phyloP scores from a whole-genome alignment of 371 early-diverging fungal species.

The Actinomucor elegans region DNA sequence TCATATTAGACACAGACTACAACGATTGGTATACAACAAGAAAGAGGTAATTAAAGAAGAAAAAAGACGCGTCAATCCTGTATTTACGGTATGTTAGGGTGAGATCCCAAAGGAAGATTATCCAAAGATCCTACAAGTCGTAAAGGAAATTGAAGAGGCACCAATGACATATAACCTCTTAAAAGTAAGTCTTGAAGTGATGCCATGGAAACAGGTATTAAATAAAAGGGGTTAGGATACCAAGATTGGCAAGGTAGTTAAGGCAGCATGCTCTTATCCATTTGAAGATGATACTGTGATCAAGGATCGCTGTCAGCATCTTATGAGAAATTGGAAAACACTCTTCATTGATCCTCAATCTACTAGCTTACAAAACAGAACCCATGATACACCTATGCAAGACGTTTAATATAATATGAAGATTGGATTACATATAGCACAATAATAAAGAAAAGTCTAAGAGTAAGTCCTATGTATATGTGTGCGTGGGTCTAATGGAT shows the following conservation, averaged over 20 bases:
- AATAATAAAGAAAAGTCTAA: too few relatives aligned
- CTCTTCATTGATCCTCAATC: slow-evolving; percentile 23
- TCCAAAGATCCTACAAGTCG: slow-evolving; percentile 35
- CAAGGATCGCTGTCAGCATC: slow-evolving; percentile 38
- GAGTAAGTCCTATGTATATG: too few relatives aligned
- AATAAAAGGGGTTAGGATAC: slow-evolving; percentile 29
- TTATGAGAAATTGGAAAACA: slow-evolving; percentile 42
- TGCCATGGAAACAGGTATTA: neutral
- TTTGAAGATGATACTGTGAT: slow-evolving; percentile 37
- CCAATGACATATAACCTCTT: slow-evolving; percentile 44
- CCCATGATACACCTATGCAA: slow-evolving; percentile 9
- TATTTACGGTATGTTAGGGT: slow-evolving; percentile 24
- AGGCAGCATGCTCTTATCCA: slow-evolving; percentile 37
- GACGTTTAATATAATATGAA: neutral
- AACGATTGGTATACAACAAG: slow-evolving; percentile 49
- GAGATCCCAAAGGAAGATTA: slow-evolving; percentile 50
- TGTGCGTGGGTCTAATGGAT: too few relatives aligned
- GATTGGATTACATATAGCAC: neutral
- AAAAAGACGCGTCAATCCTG: neutral
- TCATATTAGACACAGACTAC: slow-evolving; percentile 42
- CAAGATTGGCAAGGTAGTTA: slow-evolving; percentile 54
- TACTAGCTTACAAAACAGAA: neutral
- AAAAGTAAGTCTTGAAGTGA: slow-evolving; percentile 29
- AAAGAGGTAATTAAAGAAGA: slow-evolving; percentile 32
- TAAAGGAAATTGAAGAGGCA: slow-evolving; percentile 47